Base-by-base conservation (phyloP, 2,329 filamentous ascomycete species). In the Colletotrichum sp. region DNA sequence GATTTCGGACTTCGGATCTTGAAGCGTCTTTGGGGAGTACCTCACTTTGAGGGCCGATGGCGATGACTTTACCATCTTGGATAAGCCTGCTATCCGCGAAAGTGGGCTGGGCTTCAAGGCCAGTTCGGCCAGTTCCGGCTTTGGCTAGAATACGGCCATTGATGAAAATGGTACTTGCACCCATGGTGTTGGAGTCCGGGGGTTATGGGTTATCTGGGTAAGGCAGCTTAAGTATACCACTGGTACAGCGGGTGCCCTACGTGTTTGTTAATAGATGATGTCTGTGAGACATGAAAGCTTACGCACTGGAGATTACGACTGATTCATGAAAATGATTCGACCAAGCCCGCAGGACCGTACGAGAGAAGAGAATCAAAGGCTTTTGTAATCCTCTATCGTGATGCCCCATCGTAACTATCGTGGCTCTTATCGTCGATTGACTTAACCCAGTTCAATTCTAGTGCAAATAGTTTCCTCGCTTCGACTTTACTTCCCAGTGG, bases 101-200 rank as follows among this genome's bases (percentile, higher is more conserved):
- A 12, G 47, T 67, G 5, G 72, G 27, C 24, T 71, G n/a, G 9
- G 76, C 78, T 11, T 76, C 66, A 66, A 81, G 70, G 55, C 78
- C 77, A 61, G 75, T 77, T 21, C 76, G 70, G 55, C 78, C 77
- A 61, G 75, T 77, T 21, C 76, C 78, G 16, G 73, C 73, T 66
- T 76, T 78, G 15, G 77, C 73, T 36, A 82, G 73, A 68, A 82
- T 78, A 51, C 76, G 79, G 33, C 80, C 81, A 72, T 82, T 82
- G 33, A 76, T 72, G 43, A 82, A 78, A 15, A 82, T 69, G 7
- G 70, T 55, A 15, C 24, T 18, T 27, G 16, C 12, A 24, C 24
- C 11, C 63, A 74, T 74, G 16, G 3, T 57, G 15, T 13, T 51
- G 43, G n/a, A 51, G n/a, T 6, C 1, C n/a, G 1, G 43, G 43